Conservation (phyloP, 108 stramenopile genomes). For the Nannochloropsis salina region DNA sequence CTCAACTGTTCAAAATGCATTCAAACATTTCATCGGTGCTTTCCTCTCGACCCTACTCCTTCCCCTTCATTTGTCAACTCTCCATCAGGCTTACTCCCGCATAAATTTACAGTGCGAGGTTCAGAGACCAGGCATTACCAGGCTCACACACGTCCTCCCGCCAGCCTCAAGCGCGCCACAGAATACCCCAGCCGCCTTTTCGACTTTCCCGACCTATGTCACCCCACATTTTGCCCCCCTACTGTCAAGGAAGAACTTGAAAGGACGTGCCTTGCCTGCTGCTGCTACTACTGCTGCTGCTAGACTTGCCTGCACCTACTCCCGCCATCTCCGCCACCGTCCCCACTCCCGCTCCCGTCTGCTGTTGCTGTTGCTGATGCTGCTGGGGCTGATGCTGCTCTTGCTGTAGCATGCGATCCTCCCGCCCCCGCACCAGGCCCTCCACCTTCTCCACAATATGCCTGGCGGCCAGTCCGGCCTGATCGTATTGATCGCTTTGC, state of each 20-base stretch:
- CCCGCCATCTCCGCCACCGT: background rate
- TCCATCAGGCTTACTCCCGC: too few relatives aligned
- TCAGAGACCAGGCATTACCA: too few relatives aligned
- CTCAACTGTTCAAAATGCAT: too few relatives aligned
- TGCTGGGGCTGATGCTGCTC: background rate
- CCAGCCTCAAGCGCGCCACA: too few relatives aligned
- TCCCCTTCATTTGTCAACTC: too few relatives aligned
- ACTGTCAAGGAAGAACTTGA: background rate
- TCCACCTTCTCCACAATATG: slow-evolving; percentile 82
- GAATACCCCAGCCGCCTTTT: too few relatives aligned
- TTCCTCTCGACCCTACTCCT: too few relatives aligned
- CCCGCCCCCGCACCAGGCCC: slow-evolving; percentile 47
- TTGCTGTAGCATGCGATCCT: background rate
- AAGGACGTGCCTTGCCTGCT: background rate
- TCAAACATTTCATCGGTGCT: too few relatives aligned
- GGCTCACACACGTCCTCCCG: too few relatives aligned
- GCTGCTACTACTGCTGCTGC: background rate
- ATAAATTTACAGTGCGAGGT: too few relatives aligned
- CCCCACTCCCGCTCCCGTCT: background rate
- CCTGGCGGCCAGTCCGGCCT: slow-evolving; percentile 79
- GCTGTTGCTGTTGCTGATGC: background rate
- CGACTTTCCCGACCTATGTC: too few relatives aligned
- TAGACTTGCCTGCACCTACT: background rate
- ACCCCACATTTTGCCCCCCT: background rate
- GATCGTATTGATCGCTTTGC: slow-evolving; percentile 91